phyloP scores from a whole-genome alignment of 1,284 basidiomycete genomes.

The Puccinia triticina region DNA sequence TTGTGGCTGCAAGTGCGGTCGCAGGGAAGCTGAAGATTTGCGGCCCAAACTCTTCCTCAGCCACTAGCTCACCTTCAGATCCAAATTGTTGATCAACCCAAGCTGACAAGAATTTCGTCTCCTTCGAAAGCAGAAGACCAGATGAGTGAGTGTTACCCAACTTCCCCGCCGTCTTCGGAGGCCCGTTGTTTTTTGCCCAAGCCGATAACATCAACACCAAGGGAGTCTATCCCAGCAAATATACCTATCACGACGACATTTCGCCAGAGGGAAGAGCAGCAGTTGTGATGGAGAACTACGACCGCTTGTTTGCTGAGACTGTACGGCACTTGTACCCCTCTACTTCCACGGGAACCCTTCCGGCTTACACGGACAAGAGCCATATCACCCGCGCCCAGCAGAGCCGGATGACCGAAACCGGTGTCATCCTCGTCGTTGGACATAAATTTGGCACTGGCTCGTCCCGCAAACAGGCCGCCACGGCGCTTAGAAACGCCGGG shows the following conservation, averaged over 20 bases:
- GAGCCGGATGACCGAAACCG: constrained; percentile 59
- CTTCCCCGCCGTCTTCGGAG: constrained; percentile 82
- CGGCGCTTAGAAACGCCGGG: constrained; percentile 90
- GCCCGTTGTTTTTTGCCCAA: constrained; percentile 84
- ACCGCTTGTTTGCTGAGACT: constrained; percentile 77
- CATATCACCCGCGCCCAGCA: constrained; percentile 56
- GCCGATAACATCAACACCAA: constrained; percentile 99
- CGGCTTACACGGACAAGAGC: constrained; percentile 27
- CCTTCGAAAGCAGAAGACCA: neutral
- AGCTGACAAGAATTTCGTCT: neutral
- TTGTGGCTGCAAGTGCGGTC: constrained; percentile 92
- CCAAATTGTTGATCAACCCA: constrained; percentile 18
- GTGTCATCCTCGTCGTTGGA: constrained; percentile 83
- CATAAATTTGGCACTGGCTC: constrained; percentile 99
- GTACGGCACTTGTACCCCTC: constrained; percentile 68
- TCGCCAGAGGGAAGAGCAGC: constrained; percentile 90
- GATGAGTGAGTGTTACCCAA: constrained; percentile 69
- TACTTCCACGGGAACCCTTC: constrained; percentile 54
- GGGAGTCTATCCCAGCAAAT: constrained; percentile 98
- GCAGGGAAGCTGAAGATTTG: constrained; percentile 91
- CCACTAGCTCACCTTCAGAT: neutral
- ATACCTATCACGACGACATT: constrained; percentile 98
- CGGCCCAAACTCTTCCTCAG: constrained; percentile 67
- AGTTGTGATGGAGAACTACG: constrained; percentile 98
- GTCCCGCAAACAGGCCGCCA: constrained; percentile 98